Evolutionary conservation across 2,329 filamentous ascomycete genomes (phyloP).

Genomic region (Fusarium guadeloupense): DNA sequence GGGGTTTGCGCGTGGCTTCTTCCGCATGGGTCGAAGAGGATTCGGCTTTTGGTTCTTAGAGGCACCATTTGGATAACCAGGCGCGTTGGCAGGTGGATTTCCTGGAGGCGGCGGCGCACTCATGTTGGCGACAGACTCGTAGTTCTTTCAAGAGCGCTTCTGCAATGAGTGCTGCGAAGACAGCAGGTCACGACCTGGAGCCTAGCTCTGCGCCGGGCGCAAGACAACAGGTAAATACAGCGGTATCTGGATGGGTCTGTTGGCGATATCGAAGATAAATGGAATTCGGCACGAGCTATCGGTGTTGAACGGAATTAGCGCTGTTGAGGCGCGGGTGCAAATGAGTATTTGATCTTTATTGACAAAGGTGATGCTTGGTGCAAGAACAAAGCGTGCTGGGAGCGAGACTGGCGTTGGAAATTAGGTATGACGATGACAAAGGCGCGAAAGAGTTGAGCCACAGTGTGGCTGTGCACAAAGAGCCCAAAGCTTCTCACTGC

Average conservation of each 20-base stretch:
- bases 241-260: not conserved
- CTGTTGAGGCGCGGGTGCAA: not conserved
- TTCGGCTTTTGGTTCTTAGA: conserved; percentile 47
- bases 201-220: conserved; percentile 31
- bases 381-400: conserved; percentile 26
- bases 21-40: conserved; percentile 53
- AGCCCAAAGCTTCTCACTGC: too few species aligned
- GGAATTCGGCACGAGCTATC: conserved; percentile 1
- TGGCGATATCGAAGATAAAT: not conserved
- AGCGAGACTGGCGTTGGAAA: conserved; percentile 5
- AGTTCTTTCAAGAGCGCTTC: not conserved
- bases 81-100: conserved; percentile 38
- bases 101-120: conserved; percentile 52
- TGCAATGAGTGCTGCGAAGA: conserved; percentile 5
- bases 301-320: not conserved
- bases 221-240: conserved; percentile 1
- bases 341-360: conserved; percentile 18
- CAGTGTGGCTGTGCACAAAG: conserved; percentile 31
- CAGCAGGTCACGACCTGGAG: conserved; percentile 27
- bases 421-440: conserved; percentile 43
- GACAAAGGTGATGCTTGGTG: conserved; percentile 26
- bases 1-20: conserved; percentile 64
- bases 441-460: conserved; percentile 18
- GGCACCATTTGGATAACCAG: conserved; percentile 48
- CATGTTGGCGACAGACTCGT: conserved; percentile 48